These are phyloP conservation scores for Dryas integrifolia DNA, from an alignment of 331 rosid species.

Conservation along the genomic window DNA sequence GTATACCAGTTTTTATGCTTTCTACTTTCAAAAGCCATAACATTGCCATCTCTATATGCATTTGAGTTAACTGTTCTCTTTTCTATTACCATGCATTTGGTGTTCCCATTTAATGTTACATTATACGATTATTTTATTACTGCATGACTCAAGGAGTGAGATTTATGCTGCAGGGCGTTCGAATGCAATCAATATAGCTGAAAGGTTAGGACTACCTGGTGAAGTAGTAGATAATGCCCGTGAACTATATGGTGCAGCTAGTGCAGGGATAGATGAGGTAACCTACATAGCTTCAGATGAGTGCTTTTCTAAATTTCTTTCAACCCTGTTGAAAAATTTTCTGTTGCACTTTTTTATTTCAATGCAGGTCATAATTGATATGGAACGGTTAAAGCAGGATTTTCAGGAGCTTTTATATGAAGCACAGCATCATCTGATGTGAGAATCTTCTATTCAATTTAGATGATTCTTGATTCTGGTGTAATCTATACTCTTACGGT, in stretches of 20 bases:
- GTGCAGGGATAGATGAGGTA: slow-evolving; percentile 97
- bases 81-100: not conserved
- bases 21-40: not conserved
- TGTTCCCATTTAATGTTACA: not conserved
- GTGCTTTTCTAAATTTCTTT: not conserved
- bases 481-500: not conserved
- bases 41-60: not conserved
- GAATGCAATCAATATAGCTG: slow-evolving; percentile 85
- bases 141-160: slow-evolving; percentile 9
- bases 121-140: not conserved
- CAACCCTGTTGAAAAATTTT: too few relatives aligned
- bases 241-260: slow-evolving; percentile 75
- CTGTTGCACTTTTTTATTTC: slow-evolving; percentile 17
- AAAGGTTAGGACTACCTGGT: slow-evolving; percentile 80
- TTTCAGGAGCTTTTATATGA: slow-evolving; percentile 54
- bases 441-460: slow-evolving; percentile 33
- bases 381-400: slow-evolving; percentile 82
- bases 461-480: not conserved
- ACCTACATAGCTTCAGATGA: not conserved
- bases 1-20: too few relatives aligned
- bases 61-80: not conserved
- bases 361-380: slow-evolving; percentile 72
- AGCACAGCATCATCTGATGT: slow-evolving; percentile 57
- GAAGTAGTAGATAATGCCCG: slow-evolving; percentile 67
- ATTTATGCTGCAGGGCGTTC: slow-evolving; percentile 68